phyloP scores from a whole-genome alignment of 2,329 filamentous ascomycete species.

The Colletotrichum endophyticum region DNA sequence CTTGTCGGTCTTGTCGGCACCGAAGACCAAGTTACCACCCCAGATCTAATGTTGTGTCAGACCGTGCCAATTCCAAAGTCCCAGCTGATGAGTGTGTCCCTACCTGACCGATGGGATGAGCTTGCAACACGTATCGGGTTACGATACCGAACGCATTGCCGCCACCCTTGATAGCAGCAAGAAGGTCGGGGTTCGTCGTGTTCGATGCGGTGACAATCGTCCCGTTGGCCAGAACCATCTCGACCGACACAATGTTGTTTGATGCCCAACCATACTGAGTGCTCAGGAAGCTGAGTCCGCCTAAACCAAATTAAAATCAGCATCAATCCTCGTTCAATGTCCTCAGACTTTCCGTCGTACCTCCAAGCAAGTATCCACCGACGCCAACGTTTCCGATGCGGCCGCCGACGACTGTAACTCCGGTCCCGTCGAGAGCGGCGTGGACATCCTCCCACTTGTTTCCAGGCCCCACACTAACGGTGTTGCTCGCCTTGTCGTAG shows the following conservation, averaged over 20 bases:
- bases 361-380: conserved; percentile 55
- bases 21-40: conserved; percentile 47
- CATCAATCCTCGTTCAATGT: neutral
- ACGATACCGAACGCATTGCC: conserved; percentile 62
- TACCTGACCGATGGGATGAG: conserved; percentile 37
- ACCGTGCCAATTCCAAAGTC: neutral
- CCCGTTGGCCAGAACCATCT: conserved; percentile 58
- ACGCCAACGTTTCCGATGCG: conserved; percentile 52
- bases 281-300: conserved; percentile 55
- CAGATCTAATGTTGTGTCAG: conserved; percentile 33
- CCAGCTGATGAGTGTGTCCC: neutral
- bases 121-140: conserved; percentile 48
- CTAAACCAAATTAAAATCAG: conserved; percentile 27
- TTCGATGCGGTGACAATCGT: conserved; percentile 49
- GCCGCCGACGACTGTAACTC: conserved; percentile 47
- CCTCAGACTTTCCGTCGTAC: conserved; percentile 30
- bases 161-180: conserved; percentile 58
- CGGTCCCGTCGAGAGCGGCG: conserved; percentile 42
- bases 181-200: conserved; percentile 51
- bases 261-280: conserved; percentile 55
- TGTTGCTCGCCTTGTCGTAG: conserved; percentile 39
- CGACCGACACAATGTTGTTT: conserved; percentile 52
- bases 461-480: conserved; percentile 49
- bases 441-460: conserved; percentile 48
- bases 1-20: conserved; percentile 31